Base-by-base conservation (phyloP, 2,329 filamentous ascomycete species). In the Xylariaceae sp. region DNA sequence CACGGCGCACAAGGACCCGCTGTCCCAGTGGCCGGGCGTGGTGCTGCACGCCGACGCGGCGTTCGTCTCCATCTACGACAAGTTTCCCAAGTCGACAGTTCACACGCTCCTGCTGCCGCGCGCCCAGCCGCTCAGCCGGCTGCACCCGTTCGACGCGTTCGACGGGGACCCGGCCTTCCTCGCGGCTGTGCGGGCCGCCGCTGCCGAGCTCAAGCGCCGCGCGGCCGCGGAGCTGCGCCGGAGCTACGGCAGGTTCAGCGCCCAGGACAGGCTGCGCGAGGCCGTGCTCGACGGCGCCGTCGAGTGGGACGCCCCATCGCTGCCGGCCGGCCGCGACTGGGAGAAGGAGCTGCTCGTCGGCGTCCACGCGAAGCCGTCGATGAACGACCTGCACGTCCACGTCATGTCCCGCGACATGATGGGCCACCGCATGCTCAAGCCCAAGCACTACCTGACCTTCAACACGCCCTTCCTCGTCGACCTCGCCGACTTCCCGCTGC, bases 381-480 rank as follows among this genome's bases (percentile, higher is more conserved):
- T 98, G 92, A 82, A 77, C 47, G 88, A 97, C 60, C 59, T 97
- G 38, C 92, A 98, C 63, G 71, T 97, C 3, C 92, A 98, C 61
- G 78, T 97, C 19, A 65, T 97, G 41, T 87, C 85, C 27, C 70
- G 78, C 13, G 92, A 98, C 59, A 83, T 86, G 71, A 72, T 78
- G 52, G 88, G 83, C 26, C 72, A 76, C 9, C 73, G 72, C 31
- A 50, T 96, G 62, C 86, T 82, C 64, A 81, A 90, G 57, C 73
- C 80, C 48, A 90, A 88, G 60, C 92, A 97, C 64, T 97, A 96
- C 65, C 87, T 92, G 57, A 92, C 85, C 48, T 97, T 97, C 64
- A 80, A 77, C 21, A 94, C 89, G 36, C 75, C 76, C 3, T 98
- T 97, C 59, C 76, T 98, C 15, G 76, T 97, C 9, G 70, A 74